These are phyloP conservation scores for Gracilaria vermiculophylla DNA, from an alignment of 23 red algal species.

Conservation along the genomic window DNA sequence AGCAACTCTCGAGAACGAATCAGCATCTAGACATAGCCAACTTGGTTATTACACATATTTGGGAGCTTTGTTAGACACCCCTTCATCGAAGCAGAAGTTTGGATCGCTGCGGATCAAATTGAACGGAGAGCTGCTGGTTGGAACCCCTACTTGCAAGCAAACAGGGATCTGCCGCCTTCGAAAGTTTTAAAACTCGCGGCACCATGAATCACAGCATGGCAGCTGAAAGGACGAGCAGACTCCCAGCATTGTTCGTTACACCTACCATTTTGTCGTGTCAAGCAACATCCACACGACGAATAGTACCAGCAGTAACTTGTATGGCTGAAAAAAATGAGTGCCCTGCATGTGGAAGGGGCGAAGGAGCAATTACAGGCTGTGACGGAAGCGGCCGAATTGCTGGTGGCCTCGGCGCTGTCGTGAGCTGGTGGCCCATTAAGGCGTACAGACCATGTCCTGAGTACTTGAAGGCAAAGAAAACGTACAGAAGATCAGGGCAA, in stretches of 20 bases:
- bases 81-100: too few species aligned
- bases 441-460: slow-evolving; percentile 85
- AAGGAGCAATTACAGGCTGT: slow-evolving; percentile 46
- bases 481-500: slow-evolving; percentile 80
- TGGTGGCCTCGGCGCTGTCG: slow-evolving; percentile 79
- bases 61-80: too few species aligned
- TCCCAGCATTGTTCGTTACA: background rate
- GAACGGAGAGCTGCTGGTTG: too few species aligned
- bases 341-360: slow-evolving; percentile 35
- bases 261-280: background rate
- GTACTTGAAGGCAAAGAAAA: slow-evolving; percentile 64
- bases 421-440: slow-evolving; percentile 90
- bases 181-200: background rate
- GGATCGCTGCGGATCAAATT: too few species aligned
- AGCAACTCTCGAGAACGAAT: too few species aligned
- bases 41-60: too few species aligned
- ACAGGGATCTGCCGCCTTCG: background rate
- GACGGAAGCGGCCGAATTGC: slow-evolving; percentile 74
- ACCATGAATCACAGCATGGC: background rate
- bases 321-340: slow-evolving; percentile 11
- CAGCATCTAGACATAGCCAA: too few species aligned
- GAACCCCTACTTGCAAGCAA: too few species aligned
- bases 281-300: background rate
- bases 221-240: background rate
- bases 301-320: background rate